Percentiles rank a stretch among this genome's conserved stretches.
These are phyloP conservation scores for Plasmodium knowlesi DNA, from an alignment of 169 alveolate species.

Conservation along the genomic window DNA sequence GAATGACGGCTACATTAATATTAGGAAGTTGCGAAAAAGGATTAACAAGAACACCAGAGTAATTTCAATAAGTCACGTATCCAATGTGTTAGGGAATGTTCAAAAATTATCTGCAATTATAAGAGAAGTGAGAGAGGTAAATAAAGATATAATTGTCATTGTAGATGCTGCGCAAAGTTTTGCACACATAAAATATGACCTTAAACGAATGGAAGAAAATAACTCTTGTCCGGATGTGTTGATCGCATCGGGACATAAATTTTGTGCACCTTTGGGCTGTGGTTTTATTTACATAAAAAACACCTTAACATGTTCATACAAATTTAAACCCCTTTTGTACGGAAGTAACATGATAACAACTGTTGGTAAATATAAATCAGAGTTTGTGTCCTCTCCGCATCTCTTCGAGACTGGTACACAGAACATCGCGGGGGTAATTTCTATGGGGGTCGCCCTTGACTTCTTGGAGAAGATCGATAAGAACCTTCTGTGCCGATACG, in stretches of 20 bases:
- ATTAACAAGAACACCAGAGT: slow-evolving; percentile 72
- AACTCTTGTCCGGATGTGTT: slow-evolving; percentile 77
- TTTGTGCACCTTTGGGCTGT: slow-evolving; percentile 83
- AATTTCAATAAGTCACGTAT: slow-evolving; percentile 79
- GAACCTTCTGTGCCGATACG: slow-evolving; percentile 8
- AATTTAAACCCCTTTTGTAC: slow-evolving; percentile 43
- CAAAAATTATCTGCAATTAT: slow-evolving; percentile 71
- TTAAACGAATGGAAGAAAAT: slow-evolving; percentile 66
- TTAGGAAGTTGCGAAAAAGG: slow-evolving; percentile 66
- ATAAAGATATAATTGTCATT: slow-evolving; percentile 67
- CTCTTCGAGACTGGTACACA: slow-evolving; percentile 65
- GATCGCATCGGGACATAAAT: slow-evolving; percentile 83
- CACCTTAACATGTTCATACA: slow-evolving; percentile 12
- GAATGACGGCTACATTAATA: slow-evolving; percentile 76
- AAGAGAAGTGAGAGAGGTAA: slow-evolving; percentile 68
- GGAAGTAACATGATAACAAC: slow-evolving; percentile 65
- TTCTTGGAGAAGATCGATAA: slow-evolving; percentile 14
- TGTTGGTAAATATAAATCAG: slow-evolving; percentile 45
- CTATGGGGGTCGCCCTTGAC: slow-evolving; percentile 47
- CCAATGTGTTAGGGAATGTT: slow-evolving; percentile 80
- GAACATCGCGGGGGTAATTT: slow-evolving; percentile 31
- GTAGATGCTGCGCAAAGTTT: slow-evolving; percentile 84
- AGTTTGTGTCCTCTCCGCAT: slow-evolving; percentile 31
- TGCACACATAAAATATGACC: slow-evolving; percentile 68
- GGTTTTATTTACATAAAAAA: slow-evolving; percentile 80